Conservation (phyloP, 2,329 filamentous ascomycete species). For the Stagonosporopsis chrysanthemi region DNA sequence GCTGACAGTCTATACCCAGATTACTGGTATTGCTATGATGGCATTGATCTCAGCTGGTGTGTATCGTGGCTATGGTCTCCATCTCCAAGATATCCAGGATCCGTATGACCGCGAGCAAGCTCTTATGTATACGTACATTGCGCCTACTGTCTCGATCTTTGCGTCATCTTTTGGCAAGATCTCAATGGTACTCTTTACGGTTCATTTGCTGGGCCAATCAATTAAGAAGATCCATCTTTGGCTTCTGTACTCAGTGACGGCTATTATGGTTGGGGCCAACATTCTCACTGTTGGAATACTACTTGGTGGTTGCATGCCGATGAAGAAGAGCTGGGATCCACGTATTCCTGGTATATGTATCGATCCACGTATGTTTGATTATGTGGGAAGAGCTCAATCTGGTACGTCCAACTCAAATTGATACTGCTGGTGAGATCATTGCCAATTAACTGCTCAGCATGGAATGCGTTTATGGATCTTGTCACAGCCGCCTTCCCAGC, state of each 20-base stretch:
- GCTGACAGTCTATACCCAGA: not conserved
- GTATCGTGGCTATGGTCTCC: not conserved
- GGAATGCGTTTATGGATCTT: not conserved
- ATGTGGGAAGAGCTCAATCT: no score
- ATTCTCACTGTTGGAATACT: not conserved
- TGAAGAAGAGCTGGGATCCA: conserved; percentile 3
- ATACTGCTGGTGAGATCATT: no score
- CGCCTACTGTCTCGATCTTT: not conserved
- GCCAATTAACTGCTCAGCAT: not conserved
- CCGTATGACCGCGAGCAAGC: not conserved
- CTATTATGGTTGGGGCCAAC: not conserved
- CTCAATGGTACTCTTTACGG: conserved; percentile 1
- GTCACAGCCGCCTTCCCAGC: not conserved
- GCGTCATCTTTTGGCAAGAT: not conserved
- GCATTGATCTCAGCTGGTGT: not conserved
- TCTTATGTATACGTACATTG: not conserved
- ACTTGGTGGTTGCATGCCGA: not conserved
- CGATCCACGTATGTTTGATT: no score
- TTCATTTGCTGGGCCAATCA: not conserved
- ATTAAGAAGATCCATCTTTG: not conserved
- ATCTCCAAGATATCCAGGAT: not conserved
- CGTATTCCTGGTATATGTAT: not conserved
- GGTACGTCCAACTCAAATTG: no score
- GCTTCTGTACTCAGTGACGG: not conserved
- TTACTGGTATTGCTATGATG: not conserved